These are phyloP conservation scores for Kwoniella dejecticola DNA, from an alignment of 768 basidiomycete genomes.

Conservation along the genomic window DNA sequence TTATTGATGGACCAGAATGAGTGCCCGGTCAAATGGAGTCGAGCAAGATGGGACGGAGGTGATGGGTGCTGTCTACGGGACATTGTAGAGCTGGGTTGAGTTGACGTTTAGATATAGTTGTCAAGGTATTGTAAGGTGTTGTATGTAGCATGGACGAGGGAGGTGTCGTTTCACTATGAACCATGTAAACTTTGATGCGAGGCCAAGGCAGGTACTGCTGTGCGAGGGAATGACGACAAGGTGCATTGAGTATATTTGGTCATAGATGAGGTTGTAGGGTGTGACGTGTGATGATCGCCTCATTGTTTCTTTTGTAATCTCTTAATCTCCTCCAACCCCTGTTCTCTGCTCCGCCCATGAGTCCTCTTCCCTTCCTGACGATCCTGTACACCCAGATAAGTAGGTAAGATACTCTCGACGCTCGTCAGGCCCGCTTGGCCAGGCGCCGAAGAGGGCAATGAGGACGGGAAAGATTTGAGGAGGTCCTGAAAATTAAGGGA, in stretches of 20 bases:
- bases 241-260: no score
- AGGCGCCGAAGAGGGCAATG: constrained; percentile 49
- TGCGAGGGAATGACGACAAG: no score
- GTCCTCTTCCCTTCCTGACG: constrained; percentile 51
- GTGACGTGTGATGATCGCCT: background rate
- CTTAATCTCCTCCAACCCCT: constrained; percentile 34
- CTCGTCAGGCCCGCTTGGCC: constrained; percentile 58
- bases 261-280: no score
- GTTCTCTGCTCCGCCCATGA: constrained; percentile 44
- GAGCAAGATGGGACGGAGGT: background rate
- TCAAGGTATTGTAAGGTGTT: no score
- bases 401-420: constrained; percentile 63
- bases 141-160: no score
- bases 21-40: background rate
- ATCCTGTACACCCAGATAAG: constrained; percentile 56
- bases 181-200: no score
- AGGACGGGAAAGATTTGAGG: constrained; percentile 46
- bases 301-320: constrained; percentile 17
- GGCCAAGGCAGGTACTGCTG: no score
- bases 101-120: no score
- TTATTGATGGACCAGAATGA: constrained; percentile 64
- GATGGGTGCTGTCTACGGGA: no score
- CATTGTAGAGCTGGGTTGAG: no score
- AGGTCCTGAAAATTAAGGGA: constrained; percentile 48
- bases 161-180: no score